Evolutionary conservation across 139 green algal species (phyloP).

Genomic region (Micractinium conductrix): DNA sequence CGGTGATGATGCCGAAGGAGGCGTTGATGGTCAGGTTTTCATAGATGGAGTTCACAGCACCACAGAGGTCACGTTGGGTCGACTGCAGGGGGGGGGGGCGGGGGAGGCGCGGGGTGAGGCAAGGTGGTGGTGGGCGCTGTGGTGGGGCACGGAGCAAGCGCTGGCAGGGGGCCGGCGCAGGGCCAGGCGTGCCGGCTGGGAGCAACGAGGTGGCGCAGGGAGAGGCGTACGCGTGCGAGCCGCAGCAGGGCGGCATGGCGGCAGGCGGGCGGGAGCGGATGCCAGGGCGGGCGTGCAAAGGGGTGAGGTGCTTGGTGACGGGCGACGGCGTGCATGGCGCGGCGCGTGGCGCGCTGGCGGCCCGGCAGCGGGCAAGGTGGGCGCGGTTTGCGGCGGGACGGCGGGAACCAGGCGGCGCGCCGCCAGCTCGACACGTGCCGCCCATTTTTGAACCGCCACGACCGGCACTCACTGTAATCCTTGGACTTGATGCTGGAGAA

Average conservation of each 20-base stretch:
- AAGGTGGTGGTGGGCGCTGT: not conserved
- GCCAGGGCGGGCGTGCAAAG: too few relatives aligned
- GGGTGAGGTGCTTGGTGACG: too few relatives aligned
- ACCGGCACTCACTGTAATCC: not conserved
- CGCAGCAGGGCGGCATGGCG: too few relatives aligned
- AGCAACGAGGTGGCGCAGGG: not conserved
- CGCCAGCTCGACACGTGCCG: not conserved
- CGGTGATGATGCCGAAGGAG: conserved; percentile 12
- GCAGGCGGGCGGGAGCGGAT: too few relatives aligned
- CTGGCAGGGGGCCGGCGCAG: not conserved
- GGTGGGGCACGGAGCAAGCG: not conserved
- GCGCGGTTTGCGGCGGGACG: not conserved
- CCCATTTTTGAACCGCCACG: not conserved
- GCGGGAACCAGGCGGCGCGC: not conserved
- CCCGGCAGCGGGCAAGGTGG: not conserved
- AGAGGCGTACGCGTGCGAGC: too few relatives aligned
- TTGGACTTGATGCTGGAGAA: not conserved
- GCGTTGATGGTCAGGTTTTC: conserved; percentile 6
- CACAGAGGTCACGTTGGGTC: not conserved
- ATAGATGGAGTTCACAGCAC: not conserved
- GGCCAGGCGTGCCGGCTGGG: not conserved
- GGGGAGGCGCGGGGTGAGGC: not conserved
- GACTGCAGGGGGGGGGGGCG: not conserved
- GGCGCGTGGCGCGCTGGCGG: too few relatives aligned
- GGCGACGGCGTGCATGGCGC: too few relatives aligned